Percentiles rank a stretch among this genome's conserved stretches.
Evolutionary conservation across 805 yeast species (phyloP).

Genomic region (Candida railenensis): DNA sequence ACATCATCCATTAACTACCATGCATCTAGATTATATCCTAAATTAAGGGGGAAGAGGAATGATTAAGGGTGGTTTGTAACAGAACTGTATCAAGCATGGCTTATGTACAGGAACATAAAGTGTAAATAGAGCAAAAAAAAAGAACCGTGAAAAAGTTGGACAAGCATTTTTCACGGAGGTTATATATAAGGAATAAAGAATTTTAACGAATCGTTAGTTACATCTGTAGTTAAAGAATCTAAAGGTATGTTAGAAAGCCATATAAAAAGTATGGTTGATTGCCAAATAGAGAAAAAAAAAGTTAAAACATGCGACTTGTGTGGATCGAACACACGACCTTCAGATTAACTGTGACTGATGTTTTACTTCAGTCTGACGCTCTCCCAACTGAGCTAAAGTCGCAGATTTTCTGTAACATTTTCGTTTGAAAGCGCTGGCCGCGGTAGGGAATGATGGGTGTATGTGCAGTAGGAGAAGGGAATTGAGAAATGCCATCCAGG

Average conservation of each 20-base stretch:
- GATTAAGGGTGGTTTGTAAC: conserved; percentile 19
- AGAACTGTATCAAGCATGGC: not conserved
- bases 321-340: conserved; percentile 32
- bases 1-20: conserved; percentile 53
- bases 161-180: not conserved
- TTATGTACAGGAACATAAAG: not conserved
- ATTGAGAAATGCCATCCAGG: no score
- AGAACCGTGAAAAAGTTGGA: not conserved
- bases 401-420: conserved; percentile 11
- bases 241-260: no score
- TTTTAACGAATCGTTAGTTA: not conserved
- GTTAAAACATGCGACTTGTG: conserved; percentile 24
- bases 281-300: conserved; percentile 5
- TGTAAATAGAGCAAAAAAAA: conserved; percentile 3
- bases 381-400: conserved; percentile 39
- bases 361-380: conserved; percentile 17
- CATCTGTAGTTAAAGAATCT: no score
- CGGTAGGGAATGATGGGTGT: no score
- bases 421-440: not conserved
- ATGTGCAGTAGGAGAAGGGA: no score
- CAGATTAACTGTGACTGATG: conserved; percentile 17
- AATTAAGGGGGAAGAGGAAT: conserved; percentile 46
- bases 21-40: conserved; percentile 55
- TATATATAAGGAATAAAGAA: not conserved
- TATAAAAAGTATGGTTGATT: no score